These are phyloP conservation scores for Ramularia collo-cygni DNA, from an alignment of 2,329 filamentous ascomycete species.

Conservation along the genomic window DNA sequence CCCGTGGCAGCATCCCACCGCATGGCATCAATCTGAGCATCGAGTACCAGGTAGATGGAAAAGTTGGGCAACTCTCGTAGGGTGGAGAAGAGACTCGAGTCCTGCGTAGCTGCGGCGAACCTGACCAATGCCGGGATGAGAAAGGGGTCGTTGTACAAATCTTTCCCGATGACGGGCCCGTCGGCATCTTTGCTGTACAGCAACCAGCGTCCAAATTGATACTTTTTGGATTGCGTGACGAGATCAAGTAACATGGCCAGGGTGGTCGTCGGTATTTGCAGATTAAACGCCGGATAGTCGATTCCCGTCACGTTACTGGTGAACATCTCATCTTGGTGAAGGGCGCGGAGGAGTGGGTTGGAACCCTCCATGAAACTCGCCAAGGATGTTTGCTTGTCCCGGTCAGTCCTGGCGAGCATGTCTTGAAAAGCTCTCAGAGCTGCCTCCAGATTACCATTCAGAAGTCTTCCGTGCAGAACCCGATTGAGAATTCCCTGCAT, in stretches of 20 bases:
- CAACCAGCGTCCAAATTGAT: constrained; percentile 48
- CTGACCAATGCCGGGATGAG: constrained; percentile 49
- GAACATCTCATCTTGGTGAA: constrained; percentile 23
- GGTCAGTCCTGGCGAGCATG: constrained; percentile 37
- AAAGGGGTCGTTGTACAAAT: constrained; percentile 40
- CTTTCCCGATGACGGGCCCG: constrained; percentile 44
- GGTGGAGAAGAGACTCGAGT: constrained; percentile 31
- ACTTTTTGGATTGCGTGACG: constrained; percentile 39
- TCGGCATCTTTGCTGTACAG: constrained; percentile 47
- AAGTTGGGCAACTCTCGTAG: constrained; percentile 11
- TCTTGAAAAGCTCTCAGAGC: constrained; percentile 33
- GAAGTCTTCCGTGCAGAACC: constrained; percentile 35
- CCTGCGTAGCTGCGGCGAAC: constrained; percentile 46
- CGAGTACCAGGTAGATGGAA: constrained; percentile 31
- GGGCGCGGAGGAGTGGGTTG: constrained; percentile 9
- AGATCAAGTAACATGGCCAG: constrained; percentile 48
- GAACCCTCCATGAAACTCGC: constrained; percentile 34
- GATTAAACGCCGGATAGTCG: constrained; percentile 40
- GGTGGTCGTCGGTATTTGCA: constrained; percentile 41
- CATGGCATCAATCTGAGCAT: constrained; percentile 36
- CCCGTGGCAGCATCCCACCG: constrained; percentile 36
- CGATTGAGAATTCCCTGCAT: constrained; percentile 39
- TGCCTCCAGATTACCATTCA: constrained; percentile 32
- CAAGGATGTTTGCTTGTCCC: constrained; percentile 38
- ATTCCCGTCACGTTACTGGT: constrained; percentile 29